Percentiles rank a stretch among this genome's conserved stretches.
Evolutionary conservation across 2,329 filamentous ascomycete species (phyloP).

Genomic region (Coniochaeta prunicola): DNA sequence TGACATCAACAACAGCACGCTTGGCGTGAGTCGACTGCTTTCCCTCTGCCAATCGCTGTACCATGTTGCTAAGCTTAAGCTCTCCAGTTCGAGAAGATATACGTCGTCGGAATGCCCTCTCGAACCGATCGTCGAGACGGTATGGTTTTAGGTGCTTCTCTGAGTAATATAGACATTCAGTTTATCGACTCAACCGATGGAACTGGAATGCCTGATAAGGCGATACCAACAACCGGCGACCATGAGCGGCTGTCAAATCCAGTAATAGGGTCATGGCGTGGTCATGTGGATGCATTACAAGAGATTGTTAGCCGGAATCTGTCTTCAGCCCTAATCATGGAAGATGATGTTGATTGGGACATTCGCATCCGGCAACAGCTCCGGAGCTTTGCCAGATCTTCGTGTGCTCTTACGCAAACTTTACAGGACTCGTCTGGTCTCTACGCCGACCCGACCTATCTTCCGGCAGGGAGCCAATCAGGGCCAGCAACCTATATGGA

Average conservation of each 20-base stretch:
- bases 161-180: slow-evolving; percentile 33
- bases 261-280: slow-evolving; percentile 25
- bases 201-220: slow-evolving; percentile 25
- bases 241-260: slow-evolving; percentile 15
- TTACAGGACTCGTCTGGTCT: slow-evolving; percentile 4
- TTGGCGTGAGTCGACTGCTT: too few species aligned
- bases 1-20: not conserved
- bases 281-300: slow-evolving; percentile 26
- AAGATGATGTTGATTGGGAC: slow-evolving; percentile 44
- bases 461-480: slow-evolving; percentile 4
- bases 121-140: slow-evolving; percentile 40
- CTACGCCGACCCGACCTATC: slow-evolving; percentile 20
- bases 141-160: slow-evolving; percentile 33
- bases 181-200: slow-evolving; percentile 36
- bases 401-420: slow-evolving; percentile 18
- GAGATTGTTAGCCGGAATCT: slow-evolving; percentile 29
- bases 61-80: too few species aligned
- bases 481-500: slow-evolving; percentile 7
- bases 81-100: slow-evolving; percentile 40
- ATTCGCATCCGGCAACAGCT: slow-evolving; percentile 33
- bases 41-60: too few species aligned
- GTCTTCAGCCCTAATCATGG: slow-evolving; percentile 32
- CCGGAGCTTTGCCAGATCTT: slow-evolving; percentile 16
- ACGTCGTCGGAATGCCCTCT: slow-evolving; percentile 40
- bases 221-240: slow-evolving; percentile 18